A percentile compares a stretch with the other conserved stretches of the same genome.
Conservation (phyloP, 371 early-diverging fungal genomes). For the Mucor piriformis region DNA sequence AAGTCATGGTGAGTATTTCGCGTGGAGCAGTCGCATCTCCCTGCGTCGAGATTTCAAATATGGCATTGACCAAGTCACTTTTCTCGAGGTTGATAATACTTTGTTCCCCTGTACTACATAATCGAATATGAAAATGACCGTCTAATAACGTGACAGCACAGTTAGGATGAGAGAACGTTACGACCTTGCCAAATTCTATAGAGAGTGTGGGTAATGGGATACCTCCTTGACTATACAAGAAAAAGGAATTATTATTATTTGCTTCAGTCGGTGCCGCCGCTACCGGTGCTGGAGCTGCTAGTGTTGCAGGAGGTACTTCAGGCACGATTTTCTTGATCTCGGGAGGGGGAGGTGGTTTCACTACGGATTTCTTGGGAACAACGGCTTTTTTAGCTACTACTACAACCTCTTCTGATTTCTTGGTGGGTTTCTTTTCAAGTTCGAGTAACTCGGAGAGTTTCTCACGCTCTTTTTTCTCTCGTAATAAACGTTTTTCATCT, state of each 20-base stretch:
- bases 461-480: constrained; percentile 28
- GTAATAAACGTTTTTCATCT: constrained; percentile 29
- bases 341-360: too few species aligned
- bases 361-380: too few species aligned
- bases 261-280: constrained; percentile 9
- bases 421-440: constrained; percentile 23
- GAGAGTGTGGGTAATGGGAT: constrained; percentile 65
- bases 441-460: constrained; percentile 13
- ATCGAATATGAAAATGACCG: constrained; percentile 53
- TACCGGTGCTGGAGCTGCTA: constrained; percentile 1
- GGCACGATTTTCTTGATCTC: too few species aligned
- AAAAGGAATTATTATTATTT: constrained; percentile 20
- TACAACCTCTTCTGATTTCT: neutral
- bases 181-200: constrained; percentile 52
- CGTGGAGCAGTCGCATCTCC: constrained; percentile 31
- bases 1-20: constrained; percentile 53
- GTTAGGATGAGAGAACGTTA: constrained; percentile 59
- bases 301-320: constrained; percentile 1
- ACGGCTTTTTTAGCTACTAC: too few species aligned
- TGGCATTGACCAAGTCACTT: constrained; percentile 43
- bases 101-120: constrained; percentile 46
- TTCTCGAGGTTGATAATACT: constrained; percentile 55
- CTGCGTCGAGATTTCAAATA: constrained; percentile 51
- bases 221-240: constrained; percentile 34
- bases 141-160: constrained; percentile 61